phyloP scores from a whole-genome alignment of 140 eudicot genomes.

The Ambrosia hybrid region DNA sequence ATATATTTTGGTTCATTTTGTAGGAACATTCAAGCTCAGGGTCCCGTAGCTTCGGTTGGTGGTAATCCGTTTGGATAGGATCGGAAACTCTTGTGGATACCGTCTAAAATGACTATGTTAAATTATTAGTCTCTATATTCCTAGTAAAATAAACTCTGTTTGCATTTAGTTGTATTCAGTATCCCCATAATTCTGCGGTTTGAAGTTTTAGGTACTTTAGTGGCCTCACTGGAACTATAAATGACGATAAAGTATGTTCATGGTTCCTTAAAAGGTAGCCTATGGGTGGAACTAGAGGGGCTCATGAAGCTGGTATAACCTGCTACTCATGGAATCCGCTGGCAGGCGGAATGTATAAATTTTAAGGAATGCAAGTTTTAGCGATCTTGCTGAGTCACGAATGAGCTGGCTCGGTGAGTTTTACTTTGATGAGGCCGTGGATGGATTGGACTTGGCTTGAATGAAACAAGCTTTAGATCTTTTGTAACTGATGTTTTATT shows the following conservation, averaged over 20 bases:
- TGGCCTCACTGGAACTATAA: slow-evolving; percentile 3
- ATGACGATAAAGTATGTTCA: slow-evolving; percentile 12
- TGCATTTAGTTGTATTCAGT: slow-evolving; percentile 9
- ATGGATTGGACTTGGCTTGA: neutral
- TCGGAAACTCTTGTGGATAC: slow-evolving; percentile 7
- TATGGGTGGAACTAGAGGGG: neutral
- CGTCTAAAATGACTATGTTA: slow-evolving; percentile 22
- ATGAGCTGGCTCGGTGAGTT: neutral
- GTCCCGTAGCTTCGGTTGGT: slow-evolving; percentile 67
- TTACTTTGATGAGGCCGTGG: neutral
- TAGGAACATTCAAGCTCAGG: slow-evolving; percentile 67
- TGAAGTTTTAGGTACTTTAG: slow-evolving; percentile 18
- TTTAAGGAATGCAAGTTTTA: neutral
- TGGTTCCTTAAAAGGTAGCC: neutral
- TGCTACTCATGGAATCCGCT: neutral
- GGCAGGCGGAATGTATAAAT: neutral
- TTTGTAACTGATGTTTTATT: too few relatives aligned
- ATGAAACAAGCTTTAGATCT: neutral
- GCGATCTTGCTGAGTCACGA: neutral
- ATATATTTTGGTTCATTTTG: slow-evolving; percentile 22
- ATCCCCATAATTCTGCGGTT: neutral
- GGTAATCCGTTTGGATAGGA: slow-evolving; percentile 81
- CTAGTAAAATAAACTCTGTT: slow-evolving; percentile 29
- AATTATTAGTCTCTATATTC: slow-evolving; percentile 21
- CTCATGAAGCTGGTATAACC: too few relatives aligned